phyloP scores from a whole-genome alignment of 352 stramenopile species.

The Globisporangium iwayamae region DNA sequence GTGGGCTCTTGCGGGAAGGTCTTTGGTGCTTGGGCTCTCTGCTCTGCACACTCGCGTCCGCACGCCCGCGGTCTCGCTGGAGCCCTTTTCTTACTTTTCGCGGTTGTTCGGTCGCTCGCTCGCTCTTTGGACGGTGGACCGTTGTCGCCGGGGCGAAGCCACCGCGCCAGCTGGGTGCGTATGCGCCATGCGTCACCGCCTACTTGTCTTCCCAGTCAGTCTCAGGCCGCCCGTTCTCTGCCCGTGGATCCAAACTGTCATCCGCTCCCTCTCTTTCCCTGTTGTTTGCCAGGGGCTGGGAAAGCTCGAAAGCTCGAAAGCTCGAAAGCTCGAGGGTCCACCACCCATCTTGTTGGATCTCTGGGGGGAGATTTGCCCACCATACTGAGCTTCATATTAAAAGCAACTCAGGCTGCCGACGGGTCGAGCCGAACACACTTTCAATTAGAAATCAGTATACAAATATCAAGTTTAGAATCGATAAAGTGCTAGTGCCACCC shows the following conservation, averaged over 20 bases:
- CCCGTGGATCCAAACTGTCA: slow-evolving; percentile 5
- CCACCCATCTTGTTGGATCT: slow-evolving; percentile 8
- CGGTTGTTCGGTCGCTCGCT: not conserved
- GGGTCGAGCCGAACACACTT: not conserved
- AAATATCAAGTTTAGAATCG: not conserved
- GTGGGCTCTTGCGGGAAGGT: not conserved
- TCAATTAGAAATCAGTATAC: not conserved
- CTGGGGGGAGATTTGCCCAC: not conserved
- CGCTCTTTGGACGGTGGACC: slow-evolving; percentile 2
- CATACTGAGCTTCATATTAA: slow-evolving; percentile 3
- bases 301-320: too few relatives aligned
- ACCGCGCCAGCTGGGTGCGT: slow-evolving; percentile 5
- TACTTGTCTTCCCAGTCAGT: not conserved
- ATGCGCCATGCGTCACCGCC: slow-evolving; percentile 16
- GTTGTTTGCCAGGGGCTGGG: not conserved
- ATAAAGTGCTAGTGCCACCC: not conserved
- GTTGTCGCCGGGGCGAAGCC: slow-evolving; percentile 3
- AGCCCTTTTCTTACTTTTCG: not conserved
- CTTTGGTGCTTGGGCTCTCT: not conserved
- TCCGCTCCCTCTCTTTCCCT: not conserved
- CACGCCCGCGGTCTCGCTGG: not conserved
- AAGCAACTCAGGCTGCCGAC: not conserved
- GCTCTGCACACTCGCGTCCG: not conserved
- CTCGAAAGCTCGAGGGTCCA: not conserved
- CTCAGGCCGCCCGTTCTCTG: not conserved